Evolutionary conservation across 2,329 filamentous ascomycete species (phyloP).

Genomic region (Claviceps africana): DNA sequence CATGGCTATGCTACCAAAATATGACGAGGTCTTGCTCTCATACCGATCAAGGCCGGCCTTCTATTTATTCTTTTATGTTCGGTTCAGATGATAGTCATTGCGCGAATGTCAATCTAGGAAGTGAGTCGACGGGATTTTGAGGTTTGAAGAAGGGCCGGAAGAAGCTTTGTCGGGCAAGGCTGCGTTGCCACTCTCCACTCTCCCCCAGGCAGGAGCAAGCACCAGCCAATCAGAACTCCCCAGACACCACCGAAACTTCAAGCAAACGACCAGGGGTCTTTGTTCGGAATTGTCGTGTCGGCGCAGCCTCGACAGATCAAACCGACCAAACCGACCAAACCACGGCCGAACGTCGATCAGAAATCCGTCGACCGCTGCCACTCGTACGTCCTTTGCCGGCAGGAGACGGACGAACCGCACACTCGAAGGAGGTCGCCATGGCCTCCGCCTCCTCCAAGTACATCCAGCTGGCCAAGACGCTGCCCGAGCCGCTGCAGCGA

Average conservation of each 20-base stretch:
- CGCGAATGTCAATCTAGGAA: not conserved
- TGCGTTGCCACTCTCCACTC: slow-evolving; percentile 2
- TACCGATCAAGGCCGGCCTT: not conserved
- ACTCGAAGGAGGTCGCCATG: slow-evolving; percentile 14
- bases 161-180: slow-evolving; percentile 5
- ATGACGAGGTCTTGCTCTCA: not conserved
- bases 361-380: not conserved
- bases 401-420: not conserved
- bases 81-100: not conserved
- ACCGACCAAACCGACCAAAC: not conserved
- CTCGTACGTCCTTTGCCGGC: not conserved
- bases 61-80: not conserved
- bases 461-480: slow-evolving; percentile 50
- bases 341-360: not conserved
- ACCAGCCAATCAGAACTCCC: slow-evolving; percentile 4
- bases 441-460: slow-evolving; percentile 24
- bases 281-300: not conserved
- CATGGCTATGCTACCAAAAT: slow-evolving; percentile 12
- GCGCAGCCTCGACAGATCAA: slow-evolving; percentile 7
- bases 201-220: not conserved
- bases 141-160: not conserved
- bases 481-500: slow-evolving; percentile 64
- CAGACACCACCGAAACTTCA: not conserved
- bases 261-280: not conserved
- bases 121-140: not conserved